Base-by-base conservation (phyloP, 2,329 filamentous ascomycete genomes). In the Fusarium musae region DNA sequence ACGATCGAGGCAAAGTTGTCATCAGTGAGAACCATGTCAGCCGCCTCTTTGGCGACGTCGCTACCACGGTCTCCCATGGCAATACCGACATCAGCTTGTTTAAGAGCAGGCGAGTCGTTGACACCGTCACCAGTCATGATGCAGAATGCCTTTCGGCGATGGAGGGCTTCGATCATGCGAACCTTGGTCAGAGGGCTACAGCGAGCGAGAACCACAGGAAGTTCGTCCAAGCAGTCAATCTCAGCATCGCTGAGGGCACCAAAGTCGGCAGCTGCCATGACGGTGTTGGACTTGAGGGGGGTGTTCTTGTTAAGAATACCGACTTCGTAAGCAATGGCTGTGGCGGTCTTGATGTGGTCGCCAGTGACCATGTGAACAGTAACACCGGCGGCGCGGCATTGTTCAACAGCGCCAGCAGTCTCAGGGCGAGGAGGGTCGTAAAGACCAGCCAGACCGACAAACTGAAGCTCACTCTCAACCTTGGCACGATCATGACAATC, bases 1-100 rank as follows among this genome's bases (percentile, higher is more conserved):
- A 93, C 87, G 62, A 93, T 93, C 34, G 92, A 94, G 16, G 94
- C 93, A 79, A 97, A 97, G 82, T 97, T 95, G 81, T 96, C 94
- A 79, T 96, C 93, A 0, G 93, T 95, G 44, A 97, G 85, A 40
- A 97, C 93, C 87, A 97, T 96, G 78, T 97, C 94, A 2, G 93
- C 92, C 6, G 94, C 94, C 82, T 96, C 91, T 77, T 93, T 93
- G 70, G 92, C 92, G 15, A 94, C 92, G 78, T 93, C 92, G 49
- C 89, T 92, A 21, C 92, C 92, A 46, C 90, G 86, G 70, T 90
- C 84, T 53, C 92, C 91, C 92, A 93, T 94, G 71, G 92, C 92
- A 73, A 94, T 93, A 77, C 92, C 92, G 21, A 94, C 91, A 76
- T 94, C 92, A 9, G 92, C 90, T 75, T 91, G 88, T 79, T 93